A percentile compares a stretch with the other conserved stretches of the same genome.
These are phyloP conservation scores for Chloroidium sp. DNA, from an alignment of 163 green algal species.

Conservation along the genomic window DNA sequence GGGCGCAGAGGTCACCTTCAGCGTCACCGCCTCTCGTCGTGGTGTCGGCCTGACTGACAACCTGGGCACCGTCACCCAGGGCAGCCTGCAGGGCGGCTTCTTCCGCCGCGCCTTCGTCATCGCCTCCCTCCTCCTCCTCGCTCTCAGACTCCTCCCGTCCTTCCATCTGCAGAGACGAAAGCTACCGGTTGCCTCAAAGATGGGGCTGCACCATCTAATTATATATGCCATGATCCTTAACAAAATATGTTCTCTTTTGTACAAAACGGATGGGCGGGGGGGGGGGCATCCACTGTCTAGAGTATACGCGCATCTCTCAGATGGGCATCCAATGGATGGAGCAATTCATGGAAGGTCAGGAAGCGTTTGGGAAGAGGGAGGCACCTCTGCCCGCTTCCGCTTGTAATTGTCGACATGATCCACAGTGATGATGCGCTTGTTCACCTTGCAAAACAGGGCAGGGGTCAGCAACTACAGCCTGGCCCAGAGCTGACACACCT, in stretches of 20 bases:
- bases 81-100: conserved; percentile 1
- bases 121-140: conserved; percentile 24
- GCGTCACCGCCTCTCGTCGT: background rate
- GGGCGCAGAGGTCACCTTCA: background rate
- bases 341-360: background rate
- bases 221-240: background rate
- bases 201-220: background rate
- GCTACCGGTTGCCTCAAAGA: background rate
- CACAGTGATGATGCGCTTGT: conserved; percentile 71
- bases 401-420: conserved; percentile 98
- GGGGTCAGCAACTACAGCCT: no score
- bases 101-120: background rate
- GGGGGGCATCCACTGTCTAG: no score
- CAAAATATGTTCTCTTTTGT: background rate
- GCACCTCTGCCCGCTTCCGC: conserved; percentile 56
- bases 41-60: background rate
- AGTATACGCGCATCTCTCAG: no score
- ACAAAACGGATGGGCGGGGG: no score
- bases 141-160: conserved; percentile 24
- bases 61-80: background rate
- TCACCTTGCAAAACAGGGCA: conserved; percentile 32
- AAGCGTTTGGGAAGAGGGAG: background rate
- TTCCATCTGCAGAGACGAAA: conserved; percentile 20
- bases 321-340: background rate
- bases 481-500: no score